Conservation (phyloP, 176 grass and related monocot species). For the Triticum turgidum region DNA sequence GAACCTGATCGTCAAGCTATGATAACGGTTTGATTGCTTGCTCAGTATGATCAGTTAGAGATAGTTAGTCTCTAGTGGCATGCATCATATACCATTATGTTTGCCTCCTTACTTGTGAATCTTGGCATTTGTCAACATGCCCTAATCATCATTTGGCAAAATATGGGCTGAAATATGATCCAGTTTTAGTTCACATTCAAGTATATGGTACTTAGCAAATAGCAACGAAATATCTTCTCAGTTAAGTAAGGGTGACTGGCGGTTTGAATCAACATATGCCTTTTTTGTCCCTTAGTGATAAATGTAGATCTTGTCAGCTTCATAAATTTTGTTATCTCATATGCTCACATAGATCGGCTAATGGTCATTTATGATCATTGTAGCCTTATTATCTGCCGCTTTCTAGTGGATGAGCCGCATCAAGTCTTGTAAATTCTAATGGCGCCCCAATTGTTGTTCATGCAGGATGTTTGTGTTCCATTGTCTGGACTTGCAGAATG, state of each 20-base stretch:
- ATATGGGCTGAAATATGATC: background rate
- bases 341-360: background rate
- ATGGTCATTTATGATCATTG: conserved; percentile 8
- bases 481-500: conserved; percentile 96
- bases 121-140: background rate
- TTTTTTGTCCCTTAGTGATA: too few species aligned
- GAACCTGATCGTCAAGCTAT: conserved; percentile 85
- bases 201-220: background rate
- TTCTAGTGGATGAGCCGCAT: conserved; percentile 20
- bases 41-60: background rate
- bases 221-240: background rate
- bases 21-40: conserved; percentile 74
- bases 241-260: background rate
- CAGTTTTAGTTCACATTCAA: background rate
- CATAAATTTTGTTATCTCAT: too few species aligned
- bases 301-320: too few species aligned
- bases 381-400: background rate
- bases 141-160: conserved; percentile 22
- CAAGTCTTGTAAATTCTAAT: conserved; percentile 15
- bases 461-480: conserved; percentile 93
- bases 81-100: background rate
- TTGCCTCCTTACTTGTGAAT: conserved; percentile 5
- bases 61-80: background rate
- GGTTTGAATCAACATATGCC: too few species aligned
- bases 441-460: conserved; percentile 9